phyloP scores from a whole-genome alignment of 768 basidiomycete species.

The Mycena pura region DNA sequence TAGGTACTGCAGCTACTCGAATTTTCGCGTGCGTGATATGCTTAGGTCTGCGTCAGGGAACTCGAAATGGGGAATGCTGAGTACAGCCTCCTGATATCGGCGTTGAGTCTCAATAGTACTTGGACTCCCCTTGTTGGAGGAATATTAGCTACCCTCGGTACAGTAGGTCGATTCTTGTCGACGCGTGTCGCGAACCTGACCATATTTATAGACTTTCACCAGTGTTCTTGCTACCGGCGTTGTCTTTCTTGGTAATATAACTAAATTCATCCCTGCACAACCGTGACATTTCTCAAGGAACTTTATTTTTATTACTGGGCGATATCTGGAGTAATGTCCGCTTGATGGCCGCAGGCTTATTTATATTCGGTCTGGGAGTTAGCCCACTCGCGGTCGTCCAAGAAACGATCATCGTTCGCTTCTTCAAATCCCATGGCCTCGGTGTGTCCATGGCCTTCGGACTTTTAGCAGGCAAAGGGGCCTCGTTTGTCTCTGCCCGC shows the following conservation, averaged over 20 bases:
- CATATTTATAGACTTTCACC: slow-evolving; percentile 48
- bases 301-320: slow-evolving; percentile 67
- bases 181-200: background rate
- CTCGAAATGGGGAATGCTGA: slow-evolving; percentile 79
- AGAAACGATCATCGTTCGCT: slow-evolving; percentile 85
- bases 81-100: slow-evolving; percentile 79
- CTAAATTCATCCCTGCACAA: slow-evolving; percentile 9
- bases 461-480: slow-evolving; percentile 79
- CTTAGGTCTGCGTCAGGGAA: too few species aligned
- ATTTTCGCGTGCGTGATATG: too few species aligned
- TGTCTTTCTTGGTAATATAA: slow-evolving; percentile 61
- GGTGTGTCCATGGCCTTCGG: slow-evolving; percentile 84
- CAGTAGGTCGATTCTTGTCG: slow-evolving; percentile 30
- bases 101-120: slow-evolving; percentile 74
- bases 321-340: slow-evolving; percentile 65
- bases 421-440: slow-evolving; percentile 78
- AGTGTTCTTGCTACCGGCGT: slow-evolving; percentile 79
- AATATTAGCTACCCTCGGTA: slow-evolving; percentile 72
- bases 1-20: too few species aligned
- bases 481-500: slow-evolving; percentile 77
- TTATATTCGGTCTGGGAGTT: slow-evolving; percentile 80
- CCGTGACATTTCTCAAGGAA: slow-evolving; percentile 43
- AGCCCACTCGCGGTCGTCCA: slow-evolving; percentile 84
- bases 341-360: slow-evolving; percentile 77
- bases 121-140: slow-evolving; percentile 83